Conservation (phyloP, 805 yeast genomes). For the Saturnispora quitensis region DNA sequence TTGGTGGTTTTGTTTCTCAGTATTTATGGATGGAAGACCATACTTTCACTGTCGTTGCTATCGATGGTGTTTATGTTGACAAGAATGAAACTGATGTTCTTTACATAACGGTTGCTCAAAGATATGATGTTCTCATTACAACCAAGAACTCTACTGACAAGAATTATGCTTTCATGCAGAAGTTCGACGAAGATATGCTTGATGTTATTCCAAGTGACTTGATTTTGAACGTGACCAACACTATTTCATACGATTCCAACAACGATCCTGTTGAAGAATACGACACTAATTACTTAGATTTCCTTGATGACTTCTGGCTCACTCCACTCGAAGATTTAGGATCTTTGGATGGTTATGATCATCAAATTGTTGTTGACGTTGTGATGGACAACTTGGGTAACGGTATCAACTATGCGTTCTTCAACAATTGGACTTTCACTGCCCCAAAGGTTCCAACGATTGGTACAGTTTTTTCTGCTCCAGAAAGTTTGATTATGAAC, state of each 20-base stretch:
- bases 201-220: constrained; percentile 63
- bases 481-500: constrained; percentile 36
- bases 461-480: constrained; percentile 65
- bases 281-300: constrained; percentile 39
- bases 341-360: constrained; percentile 58
- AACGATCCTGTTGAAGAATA: constrained; percentile 34
- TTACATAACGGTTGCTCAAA: constrained; percentile 85
- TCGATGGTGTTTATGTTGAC: constrained; percentile 65
- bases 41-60: constrained; percentile 75
- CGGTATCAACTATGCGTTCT: constrained; percentile 94
- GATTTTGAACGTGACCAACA: constrained; percentile 64
- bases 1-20: constrained; percentile 89
- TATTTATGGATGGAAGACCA: constrained; percentile 86
- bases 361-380: constrained; percentile 60
- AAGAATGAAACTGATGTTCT: constrained; percentile 44
- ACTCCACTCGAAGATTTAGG: constrained; percentile 52
- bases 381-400: constrained; percentile 74
- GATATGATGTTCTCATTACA: constrained; percentile 70
- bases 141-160: constrained; percentile 54
- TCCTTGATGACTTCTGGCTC: constrained; percentile 72
- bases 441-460: constrained; percentile 82
- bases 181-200: constrained; percentile 74
- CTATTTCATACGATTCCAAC: constrained; percentile 43
- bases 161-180: constrained; percentile 78
- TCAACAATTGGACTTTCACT: constrained; percentile 75